phyloP scores from a whole-genome alignment of 2,329 filamentous ascomycete species.

The Ascocoryne sarcoides region DNA sequence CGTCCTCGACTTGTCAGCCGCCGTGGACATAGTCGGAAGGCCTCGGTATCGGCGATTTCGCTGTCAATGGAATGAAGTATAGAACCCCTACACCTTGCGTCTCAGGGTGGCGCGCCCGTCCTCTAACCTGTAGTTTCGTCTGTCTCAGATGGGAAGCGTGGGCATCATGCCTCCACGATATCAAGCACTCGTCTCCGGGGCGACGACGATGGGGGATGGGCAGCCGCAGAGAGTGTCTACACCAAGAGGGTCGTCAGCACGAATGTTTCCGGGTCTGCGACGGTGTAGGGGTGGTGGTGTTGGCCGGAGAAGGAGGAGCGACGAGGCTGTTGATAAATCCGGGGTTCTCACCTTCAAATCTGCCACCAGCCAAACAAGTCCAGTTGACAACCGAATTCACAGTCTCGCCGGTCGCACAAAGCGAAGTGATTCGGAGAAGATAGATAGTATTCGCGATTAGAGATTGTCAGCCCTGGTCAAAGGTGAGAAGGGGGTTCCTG shows the following conservation, averaged over 20 bases:
- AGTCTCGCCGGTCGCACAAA: too few species aligned
- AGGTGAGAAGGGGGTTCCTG: too few species aligned
- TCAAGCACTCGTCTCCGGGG: conserved; percentile 5
- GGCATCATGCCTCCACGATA: conserved; percentile 23
- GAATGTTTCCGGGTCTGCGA: conserved; percentile 18
- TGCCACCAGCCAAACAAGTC: too few species aligned
- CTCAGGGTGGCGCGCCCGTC: neutral
- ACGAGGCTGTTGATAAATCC: too few species aligned
- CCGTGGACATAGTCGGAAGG: conserved; percentile 41
- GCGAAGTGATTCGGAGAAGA: too few species aligned
- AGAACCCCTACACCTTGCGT: neutral
- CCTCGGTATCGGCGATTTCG: neutral
- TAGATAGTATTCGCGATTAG: too few species aligned
- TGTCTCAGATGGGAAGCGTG: conserved; percentile 20
- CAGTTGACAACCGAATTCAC: too few species aligned
- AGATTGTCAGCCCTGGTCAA: too few species aligned
- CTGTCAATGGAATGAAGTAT: neutral
- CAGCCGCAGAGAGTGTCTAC: conserved; percentile 12
- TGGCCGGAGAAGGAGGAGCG: too few species aligned
- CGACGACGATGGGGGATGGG: conserved; percentile 2
- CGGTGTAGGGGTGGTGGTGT: conserved; percentile 11
- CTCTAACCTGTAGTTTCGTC: conserved; percentile 20
- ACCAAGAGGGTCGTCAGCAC: conserved; percentile 17
- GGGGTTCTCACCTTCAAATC: too few species aligned
- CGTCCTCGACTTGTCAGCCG: conserved; percentile 71